Percentiles rank a stretch among this genome's conserved stretches.
Conservation (phyloP, 495 filamentous ascomycete species). For the Penicillium mononematosum region DNA sequence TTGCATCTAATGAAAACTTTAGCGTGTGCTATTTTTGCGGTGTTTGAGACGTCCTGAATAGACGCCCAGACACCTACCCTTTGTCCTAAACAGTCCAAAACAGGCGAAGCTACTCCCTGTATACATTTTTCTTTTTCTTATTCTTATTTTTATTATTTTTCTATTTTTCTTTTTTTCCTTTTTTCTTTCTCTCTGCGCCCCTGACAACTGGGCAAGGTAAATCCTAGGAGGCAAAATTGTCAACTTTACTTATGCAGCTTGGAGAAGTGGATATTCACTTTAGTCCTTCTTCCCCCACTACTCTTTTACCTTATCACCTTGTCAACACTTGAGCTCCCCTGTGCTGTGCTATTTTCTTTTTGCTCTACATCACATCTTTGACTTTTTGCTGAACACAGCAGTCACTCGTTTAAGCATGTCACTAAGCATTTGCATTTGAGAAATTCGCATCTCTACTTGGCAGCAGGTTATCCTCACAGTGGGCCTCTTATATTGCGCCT, state of each 20-base stretch:
- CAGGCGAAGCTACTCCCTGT: constrained; percentile 18
- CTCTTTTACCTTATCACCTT: constrained; percentile 13
- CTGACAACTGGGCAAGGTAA: constrained; percentile 9
- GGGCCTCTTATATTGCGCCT: neutral
- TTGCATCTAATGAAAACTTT: constrained; percentile 13
- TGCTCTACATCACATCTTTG: neutral
- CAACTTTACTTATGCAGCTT: constrained; percentile 6
- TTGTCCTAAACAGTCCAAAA: constrained; percentile 17
- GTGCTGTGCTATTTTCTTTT: neutral
- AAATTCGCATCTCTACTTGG: neutral
- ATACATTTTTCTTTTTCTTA: constrained; percentile 4
- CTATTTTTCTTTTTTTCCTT: neutral
- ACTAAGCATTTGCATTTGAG: constrained; percentile 1
- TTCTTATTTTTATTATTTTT: too few relatives aligned
- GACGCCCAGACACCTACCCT: constrained; percentile 1
- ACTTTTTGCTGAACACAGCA: neutral
- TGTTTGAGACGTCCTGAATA: constrained; percentile 8
- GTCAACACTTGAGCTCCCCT: constrained; percentile 7
- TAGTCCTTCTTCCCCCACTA: constrained; percentile 8
- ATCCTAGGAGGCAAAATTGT: constrained; percentile 11
- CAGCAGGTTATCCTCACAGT: neutral
- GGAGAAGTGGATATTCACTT: constrained; percentile 14
- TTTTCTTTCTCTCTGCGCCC: neutral
- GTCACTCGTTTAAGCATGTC: constrained; percentile 11
- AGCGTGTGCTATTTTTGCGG: constrained; percentile 27